These are phyloP conservation scores for Colletotrichum cordylinicola DNA, from an alignment of 2,329 filamentous ascomycete genomes.

Conservation along the genomic window DNA sequence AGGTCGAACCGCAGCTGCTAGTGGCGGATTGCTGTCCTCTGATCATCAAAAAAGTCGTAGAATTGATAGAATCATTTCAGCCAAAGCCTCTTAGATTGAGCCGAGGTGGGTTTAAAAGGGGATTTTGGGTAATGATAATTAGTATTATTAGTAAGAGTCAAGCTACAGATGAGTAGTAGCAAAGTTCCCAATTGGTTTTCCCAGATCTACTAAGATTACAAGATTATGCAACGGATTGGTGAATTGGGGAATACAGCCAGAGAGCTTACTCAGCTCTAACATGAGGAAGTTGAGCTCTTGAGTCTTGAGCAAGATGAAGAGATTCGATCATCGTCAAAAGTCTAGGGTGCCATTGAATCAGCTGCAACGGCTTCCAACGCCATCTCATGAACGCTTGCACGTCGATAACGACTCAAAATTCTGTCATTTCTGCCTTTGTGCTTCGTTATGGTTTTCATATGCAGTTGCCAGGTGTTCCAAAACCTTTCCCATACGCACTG, in stretches of 20 bases:
- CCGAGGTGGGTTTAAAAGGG: not conserved
- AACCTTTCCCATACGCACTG: not conserved
- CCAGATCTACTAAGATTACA: not conserved
- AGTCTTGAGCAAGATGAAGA: not conserved
- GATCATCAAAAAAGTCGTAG: not conserved
- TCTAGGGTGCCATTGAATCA: too few relatives aligned
- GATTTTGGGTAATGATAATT: not conserved
- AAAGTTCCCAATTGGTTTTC: not conserved
- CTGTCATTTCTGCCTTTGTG: not conserved
- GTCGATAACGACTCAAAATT: not conserved
- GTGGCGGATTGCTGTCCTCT: rapidly evolving
- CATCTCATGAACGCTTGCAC: not conserved
- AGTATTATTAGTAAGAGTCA: too few relatives aligned
- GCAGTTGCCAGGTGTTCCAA: not conserved
- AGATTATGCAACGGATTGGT: not conserved
- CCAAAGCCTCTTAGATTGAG: not conserved
- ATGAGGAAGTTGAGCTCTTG: not conserved
- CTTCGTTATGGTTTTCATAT: not conserved
- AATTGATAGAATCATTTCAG: rapidly evolving
- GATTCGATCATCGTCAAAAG: not conserved
- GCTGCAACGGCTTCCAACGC: not conserved
- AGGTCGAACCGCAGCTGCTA: not conserved
- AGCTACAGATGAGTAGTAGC: not conserved
- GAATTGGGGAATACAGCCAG: not conserved
- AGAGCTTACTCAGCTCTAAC: not conserved